Conservation (phyloP, 495 filamentous ascomycete genomes). For the Neurospora tetraspora region DNA sequence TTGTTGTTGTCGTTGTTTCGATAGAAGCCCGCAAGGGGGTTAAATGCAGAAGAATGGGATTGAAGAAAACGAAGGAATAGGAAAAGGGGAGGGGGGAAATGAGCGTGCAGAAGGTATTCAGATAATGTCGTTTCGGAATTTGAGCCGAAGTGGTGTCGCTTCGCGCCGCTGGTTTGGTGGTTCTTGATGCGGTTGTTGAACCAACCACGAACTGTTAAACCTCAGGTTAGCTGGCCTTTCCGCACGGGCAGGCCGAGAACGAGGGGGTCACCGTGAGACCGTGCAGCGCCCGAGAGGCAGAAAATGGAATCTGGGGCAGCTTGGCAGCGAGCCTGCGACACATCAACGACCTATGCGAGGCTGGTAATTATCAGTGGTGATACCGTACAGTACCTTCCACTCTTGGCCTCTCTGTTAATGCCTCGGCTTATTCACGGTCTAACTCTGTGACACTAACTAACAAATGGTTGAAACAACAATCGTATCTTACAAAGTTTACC, state of each 20-base stretch:
- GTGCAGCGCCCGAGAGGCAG: neutral
- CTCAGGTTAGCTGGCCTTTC: neutral
- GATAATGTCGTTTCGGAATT: neutral
- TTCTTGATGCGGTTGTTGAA: conserved; percentile 1
- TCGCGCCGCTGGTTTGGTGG: neutral
- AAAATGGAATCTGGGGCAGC: neutral
- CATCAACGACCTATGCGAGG: neutral
- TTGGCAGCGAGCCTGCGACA: neutral
- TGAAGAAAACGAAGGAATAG: neutral
- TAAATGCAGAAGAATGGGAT: neutral
- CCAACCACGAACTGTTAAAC: neutral
- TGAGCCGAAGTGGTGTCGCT: neutral
- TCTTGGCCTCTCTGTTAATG: neutral
- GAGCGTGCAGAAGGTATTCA: neutral
- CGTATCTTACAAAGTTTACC: neutral
- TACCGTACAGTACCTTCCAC: neutral
- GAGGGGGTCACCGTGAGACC: neutral
- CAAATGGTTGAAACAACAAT: neutral
- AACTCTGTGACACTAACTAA: neutral
- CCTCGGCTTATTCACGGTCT: neutral
- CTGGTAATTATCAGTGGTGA: neutral
- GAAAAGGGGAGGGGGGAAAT: neutral
- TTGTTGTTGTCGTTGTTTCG: neutral
- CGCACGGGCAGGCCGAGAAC: neutral
- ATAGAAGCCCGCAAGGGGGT: neutral